Evolutionary conservation across 2,329 filamentous ascomycete genomes (phyloP).

Genomic region (Diaporthe ampelina): DNA sequence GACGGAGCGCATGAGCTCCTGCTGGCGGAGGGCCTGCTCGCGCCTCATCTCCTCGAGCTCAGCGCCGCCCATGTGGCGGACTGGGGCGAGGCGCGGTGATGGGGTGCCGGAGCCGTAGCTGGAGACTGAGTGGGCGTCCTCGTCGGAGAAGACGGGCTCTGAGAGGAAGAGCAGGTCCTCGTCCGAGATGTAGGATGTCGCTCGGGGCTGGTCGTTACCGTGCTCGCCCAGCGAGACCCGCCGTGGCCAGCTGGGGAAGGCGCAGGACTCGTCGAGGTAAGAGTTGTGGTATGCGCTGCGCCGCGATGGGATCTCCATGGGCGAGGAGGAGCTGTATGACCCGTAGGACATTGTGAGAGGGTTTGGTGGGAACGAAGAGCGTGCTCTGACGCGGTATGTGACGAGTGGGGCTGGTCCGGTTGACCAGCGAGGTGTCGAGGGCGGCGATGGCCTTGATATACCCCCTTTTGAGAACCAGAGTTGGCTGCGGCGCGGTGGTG

Average conservation of each 20-base stretch:
- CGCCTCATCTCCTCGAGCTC: constrained; percentile 65
- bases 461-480: not conserved
- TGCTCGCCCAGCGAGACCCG: constrained; percentile 64
- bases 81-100: constrained; percentile 50
- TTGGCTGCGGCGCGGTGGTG: not conserved
- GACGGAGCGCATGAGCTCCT: constrained; percentile 65
- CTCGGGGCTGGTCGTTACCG: constrained; percentile 55
- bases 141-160: constrained; percentile 64
- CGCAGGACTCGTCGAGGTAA: constrained; percentile 63
- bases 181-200: constrained; percentile 72
- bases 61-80: constrained; percentile 57
- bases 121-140: constrained; percentile 63
- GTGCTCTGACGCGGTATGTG: constrained; percentile 42
- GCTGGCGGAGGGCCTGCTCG: constrained; percentile 64
- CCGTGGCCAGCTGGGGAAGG: constrained; percentile 72
- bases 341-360: constrained; percentile 59
- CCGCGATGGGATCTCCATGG: constrained; percentile 61
- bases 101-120: constrained; percentile 60
- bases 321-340: constrained; percentile 63
- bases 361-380: constrained; percentile 45
- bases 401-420: not conserved
- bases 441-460: constrained; percentile 16
- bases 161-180: constrained; percentile 69
- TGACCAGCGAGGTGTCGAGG: constrained; percentile 5
- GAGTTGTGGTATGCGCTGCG: constrained; percentile 44